Evolutionary conservation across 768 basidiomycete genomes (phyloP), one percentile per base, ranked within the genome.

Genomic region (Tricholoma flavovirens): DNA sequence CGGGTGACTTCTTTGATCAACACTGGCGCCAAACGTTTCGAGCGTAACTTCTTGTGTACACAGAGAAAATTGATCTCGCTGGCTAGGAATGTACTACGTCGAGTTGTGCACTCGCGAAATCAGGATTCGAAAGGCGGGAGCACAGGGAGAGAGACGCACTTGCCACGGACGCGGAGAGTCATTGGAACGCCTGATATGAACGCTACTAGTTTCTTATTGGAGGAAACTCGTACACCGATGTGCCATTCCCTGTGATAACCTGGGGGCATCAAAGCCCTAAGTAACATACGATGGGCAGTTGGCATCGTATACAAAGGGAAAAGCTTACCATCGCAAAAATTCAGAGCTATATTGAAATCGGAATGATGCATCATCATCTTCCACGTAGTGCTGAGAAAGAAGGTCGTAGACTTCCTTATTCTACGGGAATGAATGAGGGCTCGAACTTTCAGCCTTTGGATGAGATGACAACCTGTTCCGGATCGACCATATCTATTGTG

Each of bases 21-120:
- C 11, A 98, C 91, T 0, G 97, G 97, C 0, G 97, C 87, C 21
- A 98, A 77, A 38, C 97, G 88, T 69, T 98, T 98, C 0, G 93
- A 90, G 15, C 97, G 88, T 33, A 98, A 75, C 71, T 97, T 98
- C 77, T 99, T 99, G 80, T 97, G 95, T 1, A 98, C 86, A 64
- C 93, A 96, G 50, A 99, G 87, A 72, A 91, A 98, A 71, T 98
- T 99, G 75, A 99, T 95, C 71, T 98, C 97, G 68, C 86, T 86
- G 40, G 85, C 83, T 26, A 71, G 74, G 66, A 98, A 79, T 5
- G 76, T 58, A 33, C 56, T 63, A 30, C 29, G 17, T 10, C 7
- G 10, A 61, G 21, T 33, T 49, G 10, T n/a, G 57, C 46, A 21
- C 6, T 42, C 19, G 40, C 17, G 17, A 17, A 7, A 21, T 45